phyloP scores from a whole-genome alignment of 2,329 filamentous ascomycete genomes.

The Nothomitra cinnamomea region DNA sequence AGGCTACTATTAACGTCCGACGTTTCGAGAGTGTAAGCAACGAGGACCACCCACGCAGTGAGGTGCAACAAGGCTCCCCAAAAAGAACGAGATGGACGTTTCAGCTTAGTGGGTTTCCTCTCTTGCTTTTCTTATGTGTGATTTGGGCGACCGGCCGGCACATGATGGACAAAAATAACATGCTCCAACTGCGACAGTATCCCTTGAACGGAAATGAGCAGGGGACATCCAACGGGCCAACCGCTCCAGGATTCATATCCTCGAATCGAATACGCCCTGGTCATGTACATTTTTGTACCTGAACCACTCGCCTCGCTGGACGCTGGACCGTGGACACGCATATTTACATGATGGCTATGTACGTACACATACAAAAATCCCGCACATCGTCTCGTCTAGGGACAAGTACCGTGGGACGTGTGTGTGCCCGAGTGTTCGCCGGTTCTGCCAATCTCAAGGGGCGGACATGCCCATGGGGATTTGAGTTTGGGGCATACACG shows the following conservation, averaged over 20 bases:
- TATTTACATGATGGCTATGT: too few relatives aligned
- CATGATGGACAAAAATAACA: constrained; percentile 1
- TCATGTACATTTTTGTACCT: too few relatives aligned
- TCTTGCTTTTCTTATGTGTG: not conserved
- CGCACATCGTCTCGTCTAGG: too few relatives aligned
- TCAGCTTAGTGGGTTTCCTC: constrained; percentile 2
- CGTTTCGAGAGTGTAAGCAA: constrained; percentile 1
- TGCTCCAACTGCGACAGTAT: not conserved
- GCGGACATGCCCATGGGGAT: too few relatives aligned
- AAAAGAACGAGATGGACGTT: constrained; percentile 1
- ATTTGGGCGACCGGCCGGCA: not conserved
- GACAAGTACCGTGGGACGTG: too few relatives aligned
- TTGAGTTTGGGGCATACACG: too few relatives aligned
- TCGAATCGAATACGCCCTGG: too few relatives aligned
- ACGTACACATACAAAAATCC: too few relatives aligned
- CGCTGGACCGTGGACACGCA: too few relatives aligned
- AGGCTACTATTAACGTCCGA: not conserved
- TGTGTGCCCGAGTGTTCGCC: too few relatives aligned
- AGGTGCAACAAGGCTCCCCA: not conserved
- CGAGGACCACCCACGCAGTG: not conserved
- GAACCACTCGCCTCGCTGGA: too few relatives aligned
- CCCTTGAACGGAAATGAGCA: constrained; percentile 1
- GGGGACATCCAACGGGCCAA: constrained; percentile 1
- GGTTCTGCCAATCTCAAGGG: too few relatives aligned
- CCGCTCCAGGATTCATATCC: not conserved